These are phyloP conservation scores for Mucuna pruriens DNA, from an alignment of 306 rosid genomes.

Conservation along the genomic window DNA sequence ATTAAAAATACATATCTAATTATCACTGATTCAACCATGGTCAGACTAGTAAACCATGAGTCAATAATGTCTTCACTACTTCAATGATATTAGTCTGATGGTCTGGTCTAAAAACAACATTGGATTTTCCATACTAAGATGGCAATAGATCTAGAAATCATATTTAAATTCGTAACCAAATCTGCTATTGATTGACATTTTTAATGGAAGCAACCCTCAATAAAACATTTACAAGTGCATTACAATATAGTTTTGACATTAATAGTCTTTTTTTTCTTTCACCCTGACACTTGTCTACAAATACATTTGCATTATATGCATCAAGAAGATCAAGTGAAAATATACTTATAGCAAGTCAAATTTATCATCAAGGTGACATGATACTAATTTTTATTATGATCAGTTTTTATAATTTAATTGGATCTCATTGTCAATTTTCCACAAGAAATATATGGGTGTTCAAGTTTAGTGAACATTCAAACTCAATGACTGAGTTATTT, in stretches of 20 bases:
- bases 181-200: background rate
- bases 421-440: conserved; percentile 9
- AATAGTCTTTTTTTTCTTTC: background rate
- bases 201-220: conserved; percentile 10
- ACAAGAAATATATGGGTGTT: background rate
- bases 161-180: conserved; percentile 3
- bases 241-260: background rate
- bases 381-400: background rate
- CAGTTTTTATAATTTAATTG: conserved; percentile 20
- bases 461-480: conserved; percentile 13
- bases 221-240: conserved; percentile 27
- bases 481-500: background rate
- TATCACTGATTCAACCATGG: background rate
- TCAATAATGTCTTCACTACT: background rate
- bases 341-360: background rate
- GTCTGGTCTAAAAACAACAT: background rate
- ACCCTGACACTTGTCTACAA: background rate
- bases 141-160: conserved; percentile 28
- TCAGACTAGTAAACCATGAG: background rate
- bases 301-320: background rate
- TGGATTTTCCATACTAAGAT: conserved; percentile 12
- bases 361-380: conserved; percentile 5
- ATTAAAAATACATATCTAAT: background rate
- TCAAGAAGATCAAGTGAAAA: conserved; percentile 20
- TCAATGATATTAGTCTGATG: background rate